phyloP scores from a whole-genome alignment of 257 asterid species.

The Catharanthus roseus region DNA sequence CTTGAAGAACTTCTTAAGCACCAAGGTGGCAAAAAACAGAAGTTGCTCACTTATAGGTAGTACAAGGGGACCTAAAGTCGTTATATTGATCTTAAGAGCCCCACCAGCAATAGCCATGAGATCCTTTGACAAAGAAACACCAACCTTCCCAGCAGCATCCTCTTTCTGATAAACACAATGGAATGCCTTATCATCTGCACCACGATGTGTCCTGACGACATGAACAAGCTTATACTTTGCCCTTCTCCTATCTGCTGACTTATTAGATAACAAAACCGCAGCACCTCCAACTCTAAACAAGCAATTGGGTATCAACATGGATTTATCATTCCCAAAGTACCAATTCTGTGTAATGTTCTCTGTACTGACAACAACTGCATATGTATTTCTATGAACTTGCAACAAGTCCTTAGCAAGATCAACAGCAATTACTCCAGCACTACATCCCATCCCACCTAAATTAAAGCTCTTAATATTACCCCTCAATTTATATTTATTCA shows the following conservation, averaged over 20 bases:
- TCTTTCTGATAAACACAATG: constrained; percentile 69
- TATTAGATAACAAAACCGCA: constrained; percentile 56
- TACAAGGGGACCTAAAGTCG: constrained; percentile 72
- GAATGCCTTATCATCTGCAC: constrained; percentile 68
- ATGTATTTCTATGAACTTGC: constrained; percentile 62
- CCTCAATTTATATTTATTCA: constrained; percentile 71
- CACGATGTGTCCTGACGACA: constrained; percentile 69
- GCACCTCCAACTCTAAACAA: constrained; percentile 73
- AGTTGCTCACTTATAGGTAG: constrained; percentile 79
- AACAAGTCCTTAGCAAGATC: constrained; percentile 76
- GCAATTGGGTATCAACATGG: constrained; percentile 77
- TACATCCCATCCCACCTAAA: constrained; percentile 87
- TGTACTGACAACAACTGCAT: constrained; percentile 66
- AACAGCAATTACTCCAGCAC: constrained; percentile 70
- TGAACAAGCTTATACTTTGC: constrained; percentile 75
- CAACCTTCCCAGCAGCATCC: constrained; percentile 50
- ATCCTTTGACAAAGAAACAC: constrained; percentile 69
- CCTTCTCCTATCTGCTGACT: constrained; percentile 39
- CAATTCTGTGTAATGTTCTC: constrained; percentile 77
- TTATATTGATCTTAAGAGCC: constrained; percentile 65
- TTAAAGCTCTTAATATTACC: constrained; percentile 65
- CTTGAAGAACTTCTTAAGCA: constrained; percentile 50
- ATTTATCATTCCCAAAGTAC: constrained; percentile 71
- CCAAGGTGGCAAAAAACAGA: constrained; percentile 48
- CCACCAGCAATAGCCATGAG: constrained; percentile 84